These are phyloP conservation scores for Pseudoscleropodium purum DNA, from an alignment of 225 moss, liverwort and hornwort species.

Conservation along the genomic window DNA sequence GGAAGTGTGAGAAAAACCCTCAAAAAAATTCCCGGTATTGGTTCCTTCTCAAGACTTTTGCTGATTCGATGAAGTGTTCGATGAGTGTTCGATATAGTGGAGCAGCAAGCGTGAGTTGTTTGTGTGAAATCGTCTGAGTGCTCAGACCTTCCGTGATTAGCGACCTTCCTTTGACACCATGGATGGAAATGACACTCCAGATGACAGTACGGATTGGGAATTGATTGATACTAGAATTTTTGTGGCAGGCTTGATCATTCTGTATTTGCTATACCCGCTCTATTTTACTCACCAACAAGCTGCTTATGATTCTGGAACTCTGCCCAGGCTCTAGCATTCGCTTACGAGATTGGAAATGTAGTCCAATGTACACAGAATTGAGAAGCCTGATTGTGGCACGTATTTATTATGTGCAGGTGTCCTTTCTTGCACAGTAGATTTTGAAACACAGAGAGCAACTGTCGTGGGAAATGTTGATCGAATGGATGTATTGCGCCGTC, in stretches of 20 bases:
- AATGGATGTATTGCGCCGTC: constrained; percentile 24
- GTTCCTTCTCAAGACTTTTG: neutral
- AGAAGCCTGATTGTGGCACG: neutral
- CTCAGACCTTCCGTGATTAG: neutral
- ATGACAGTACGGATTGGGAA: neutral
- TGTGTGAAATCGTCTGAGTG: neutral
- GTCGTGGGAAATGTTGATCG: constrained; percentile 31
- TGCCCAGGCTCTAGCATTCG: neutral
- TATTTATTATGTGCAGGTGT: constrained; percentile 9
- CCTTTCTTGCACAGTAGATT: constrained; percentile 19
- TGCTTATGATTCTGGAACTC: neutral
- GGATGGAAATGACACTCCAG: neutral
- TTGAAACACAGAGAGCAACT: constrained; percentile 29
- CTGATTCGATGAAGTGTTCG: neutral
- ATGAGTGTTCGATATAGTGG: neutral
- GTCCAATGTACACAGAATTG: neutral
- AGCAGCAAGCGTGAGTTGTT: neutral
- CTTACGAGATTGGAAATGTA: neutral
- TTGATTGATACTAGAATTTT: neutral
- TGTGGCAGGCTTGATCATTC: neutral
- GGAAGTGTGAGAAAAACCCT: constrained; percentile 37
- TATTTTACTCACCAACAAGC: neutral
- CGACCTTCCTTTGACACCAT: neutral
- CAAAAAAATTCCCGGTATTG: constrained; percentile 38
- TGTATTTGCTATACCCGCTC: neutral